Evolutionary conservation across 495 filamentous ascomycete genomes (phyloP).

Genomic region (Aspergillus olivimuriae): DNA sequence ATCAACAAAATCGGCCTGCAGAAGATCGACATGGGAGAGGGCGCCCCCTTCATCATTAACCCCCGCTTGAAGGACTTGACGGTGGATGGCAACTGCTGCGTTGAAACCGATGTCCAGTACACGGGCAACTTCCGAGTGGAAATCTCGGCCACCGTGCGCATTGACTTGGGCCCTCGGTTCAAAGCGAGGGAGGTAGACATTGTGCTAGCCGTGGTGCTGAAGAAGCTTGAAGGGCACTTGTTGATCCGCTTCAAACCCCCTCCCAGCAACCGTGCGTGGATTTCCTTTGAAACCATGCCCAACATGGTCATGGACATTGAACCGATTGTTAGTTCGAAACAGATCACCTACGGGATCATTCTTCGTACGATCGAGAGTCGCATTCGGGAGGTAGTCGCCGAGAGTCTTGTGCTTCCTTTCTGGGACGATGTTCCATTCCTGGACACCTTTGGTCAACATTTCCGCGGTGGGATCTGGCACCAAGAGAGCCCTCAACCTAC

Average conservation of each 20-base stretch:
- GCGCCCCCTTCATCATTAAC: conserved; percentile 84
- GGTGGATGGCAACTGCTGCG: conserved; percentile 79
- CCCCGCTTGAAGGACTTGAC: conserved; percentile 84
- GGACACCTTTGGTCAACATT: conserved; percentile 64
- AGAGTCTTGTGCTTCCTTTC: conserved; percentile 88
- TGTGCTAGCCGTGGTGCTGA: conserved; percentile 78
- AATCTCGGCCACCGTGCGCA: conserved; percentile 80
- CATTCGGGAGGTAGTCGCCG: conserved; percentile 86
- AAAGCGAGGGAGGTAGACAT: conserved; percentile 86
- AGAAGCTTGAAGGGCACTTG: conserved; percentile 77
- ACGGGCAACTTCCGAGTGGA: conserved; percentile 83
- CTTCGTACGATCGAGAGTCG: conserved; percentile 88
- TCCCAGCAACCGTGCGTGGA: conserved; percentile 91
- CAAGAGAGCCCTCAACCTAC: conserved; percentile 47
- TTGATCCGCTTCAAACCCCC: conserved; percentile 87
- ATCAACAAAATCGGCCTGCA: conserved; percentile 74
- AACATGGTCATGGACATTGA: conserved; percentile 89
- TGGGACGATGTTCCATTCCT: conserved; percentile 95
- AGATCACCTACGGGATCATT: conserved; percentile 90
- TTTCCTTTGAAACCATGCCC: conserved; percentile 86
- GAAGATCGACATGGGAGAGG: conserved; percentile 78
- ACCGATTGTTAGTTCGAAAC: conserved; percentile 88
- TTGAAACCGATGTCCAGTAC: conserved; percentile 83
- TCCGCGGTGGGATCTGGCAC: conserved; percentile 86
- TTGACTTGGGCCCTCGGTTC: conserved; percentile 83